Evolutionary conservation across 2,329 filamentous ascomycete genomes (phyloP), one percentile per base, ranked within the genome.

Genomic region (Alternaria alternata): DNA sequence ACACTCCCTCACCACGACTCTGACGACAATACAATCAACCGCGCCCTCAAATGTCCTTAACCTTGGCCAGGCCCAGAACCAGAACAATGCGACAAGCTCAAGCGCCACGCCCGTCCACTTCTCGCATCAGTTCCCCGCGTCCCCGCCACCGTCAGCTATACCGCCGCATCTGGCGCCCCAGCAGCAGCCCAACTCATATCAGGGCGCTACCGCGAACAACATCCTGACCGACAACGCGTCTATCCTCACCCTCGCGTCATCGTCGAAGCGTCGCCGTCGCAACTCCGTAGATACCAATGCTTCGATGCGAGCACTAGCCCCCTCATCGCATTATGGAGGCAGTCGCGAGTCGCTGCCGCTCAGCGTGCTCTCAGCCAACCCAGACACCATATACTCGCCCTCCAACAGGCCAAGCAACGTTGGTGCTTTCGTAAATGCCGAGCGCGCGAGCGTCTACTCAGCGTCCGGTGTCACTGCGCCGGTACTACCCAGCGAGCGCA

Each of bases 271-370:
- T 38, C 86, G 89, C 28, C 88, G 92, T 36, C 87, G 92, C 49
- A 87, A 91, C 61, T 94, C 91, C 30, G 88, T 94, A 79, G 92
- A 95, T 76, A 95, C 92, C 0, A 91, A 95, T 75, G 92, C 92
- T 5, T 94, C 91, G 0, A 91, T 95, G 39, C 90, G 92, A 43
- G 92, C 92, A 3, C 81, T 96, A n/a, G 91, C 92, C 1, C 92
- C 92, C 0, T 92, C 90, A 0, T 94, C 91, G 0, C 83, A 94
- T 5, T 95, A 91, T 84, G 92, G 92, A 44, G 91, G 91, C 43
- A 93, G 90, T 71, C 88, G 91, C 62, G 92, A 95, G 78, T 91
- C 88, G 43, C 83, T 95, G 2, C 92, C 92, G 0, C 82, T 95
- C 26, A 93, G 90, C 71, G 88, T 94, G 6, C 83, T 95, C 36